Percentiles rank a stretch among this genome's conserved stretches.
Evolutionary conservation across 2,329 filamentous ascomycete species (phyloP).

Genomic region (Arthrobotrys pseudoclavata): DNA sequence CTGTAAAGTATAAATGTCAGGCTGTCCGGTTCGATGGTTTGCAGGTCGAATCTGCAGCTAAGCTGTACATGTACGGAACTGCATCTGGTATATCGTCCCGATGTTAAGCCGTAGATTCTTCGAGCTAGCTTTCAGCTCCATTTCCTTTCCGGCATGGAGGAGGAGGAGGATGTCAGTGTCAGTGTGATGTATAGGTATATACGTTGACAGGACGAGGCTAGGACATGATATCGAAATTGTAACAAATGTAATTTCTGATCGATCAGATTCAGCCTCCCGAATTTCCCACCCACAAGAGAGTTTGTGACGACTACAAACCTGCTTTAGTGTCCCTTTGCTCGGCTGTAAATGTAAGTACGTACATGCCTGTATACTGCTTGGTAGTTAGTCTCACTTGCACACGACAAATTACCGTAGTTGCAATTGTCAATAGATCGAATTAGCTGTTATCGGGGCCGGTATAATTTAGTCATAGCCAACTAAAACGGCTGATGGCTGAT

Average conservation of each 20-base stretch:
- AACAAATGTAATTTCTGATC: not conserved
- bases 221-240: not conserved
- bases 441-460: slow-evolving; percentile 10
- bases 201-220: not conserved
- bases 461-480: no score
- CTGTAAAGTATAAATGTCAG: slow-evolving; percentile 12
- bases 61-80: not conserved
- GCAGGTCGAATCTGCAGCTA: slow-evolving; percentile 9
- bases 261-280: slow-evolving; percentile 11
- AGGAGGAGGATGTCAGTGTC: slow-evolving; percentile 7
- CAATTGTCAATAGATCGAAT: not conserved
- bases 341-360: not conserved
- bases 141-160: not conserved
- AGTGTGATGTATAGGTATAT: not conserved
- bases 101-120: not conserved
- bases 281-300: not conserved
- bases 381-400: slow-evolving; percentile 22
- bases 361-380: not conserved
- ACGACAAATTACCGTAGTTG: slow-evolving; percentile 38
- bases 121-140: slow-evolving; percentile 1
- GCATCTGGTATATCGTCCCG: slow-evolving; percentile 40
- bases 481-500: slow-evolving; percentile 37
- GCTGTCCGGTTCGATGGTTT: no score
- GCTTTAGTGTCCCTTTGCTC: slow-evolving; percentile 12
- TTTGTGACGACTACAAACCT: slow-evolving; percentile 22